Percentiles rank a stretch among this genome's conserved stretches.
Conservation (phyloP, 441 rosid species). For the Syzygium malaccense region DNA sequence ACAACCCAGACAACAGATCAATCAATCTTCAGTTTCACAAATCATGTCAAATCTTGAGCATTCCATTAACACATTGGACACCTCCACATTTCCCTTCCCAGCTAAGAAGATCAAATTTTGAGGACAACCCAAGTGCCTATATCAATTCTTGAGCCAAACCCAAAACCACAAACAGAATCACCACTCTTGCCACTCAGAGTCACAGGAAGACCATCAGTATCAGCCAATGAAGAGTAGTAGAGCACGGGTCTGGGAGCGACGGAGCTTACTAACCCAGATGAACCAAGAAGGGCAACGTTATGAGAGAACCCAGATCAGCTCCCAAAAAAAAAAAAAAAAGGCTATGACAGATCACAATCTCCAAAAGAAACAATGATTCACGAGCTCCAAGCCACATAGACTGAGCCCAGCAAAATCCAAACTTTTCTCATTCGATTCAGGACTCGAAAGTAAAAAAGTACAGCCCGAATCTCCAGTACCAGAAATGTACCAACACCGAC, state of each 20-base stretch:
- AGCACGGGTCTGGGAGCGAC: background rate
- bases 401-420: background rate
- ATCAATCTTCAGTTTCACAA: background rate
- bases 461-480: background rate
- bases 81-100: background rate
- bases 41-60: background rate
- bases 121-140: background rate
- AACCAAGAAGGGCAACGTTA: background rate
- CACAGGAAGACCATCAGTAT: background rate
- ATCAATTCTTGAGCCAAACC: conserved; percentile 5
- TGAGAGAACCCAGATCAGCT: background rate
- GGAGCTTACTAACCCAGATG: background rate
- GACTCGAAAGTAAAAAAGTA: background rate
- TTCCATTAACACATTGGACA: background rate
- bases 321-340: background rate
- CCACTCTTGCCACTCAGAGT: background rate
- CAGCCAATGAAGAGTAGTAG: background rate
- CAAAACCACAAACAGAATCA: background rate
- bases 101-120: background rate
- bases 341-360: background rate
- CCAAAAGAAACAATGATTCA: background rate
- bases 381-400: background rate
- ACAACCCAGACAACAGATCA: background rate
- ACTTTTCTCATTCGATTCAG: background rate
- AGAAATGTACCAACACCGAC: background rate